A percentile compares a stretch with the other conserved stretches of the same genome.
These are phyloP conservation scores for Catharanthus roseus DNA, from an alignment of 257 asterid species.

Conservation along the genomic window DNA sequence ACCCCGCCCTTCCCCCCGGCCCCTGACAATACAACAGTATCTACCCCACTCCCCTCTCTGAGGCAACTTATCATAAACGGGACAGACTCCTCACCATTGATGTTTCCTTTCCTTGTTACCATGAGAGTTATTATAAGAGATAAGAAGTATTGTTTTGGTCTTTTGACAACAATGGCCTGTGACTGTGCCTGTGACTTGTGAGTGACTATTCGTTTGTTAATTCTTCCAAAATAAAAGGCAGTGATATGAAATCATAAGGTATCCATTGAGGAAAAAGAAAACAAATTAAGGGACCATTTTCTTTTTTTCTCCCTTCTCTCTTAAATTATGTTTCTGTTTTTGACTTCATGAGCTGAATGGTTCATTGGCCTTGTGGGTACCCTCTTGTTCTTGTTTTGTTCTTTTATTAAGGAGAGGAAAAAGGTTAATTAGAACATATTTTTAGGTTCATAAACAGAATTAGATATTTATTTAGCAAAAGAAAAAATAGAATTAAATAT, in stretches of 20 bases:
- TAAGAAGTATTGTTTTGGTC: constrained; percentile 3
- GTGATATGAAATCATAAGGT: constrained; percentile 1
- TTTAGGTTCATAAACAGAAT: too few species aligned
- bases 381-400: neutral
- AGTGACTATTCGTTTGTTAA: neutral
- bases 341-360: constrained; percentile 8
- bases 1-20: too few species aligned
- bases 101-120: too few species aligned
- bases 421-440: neutral
- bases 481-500: too few species aligned
- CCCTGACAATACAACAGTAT: constrained; percentile 28
- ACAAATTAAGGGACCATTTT: neutral
- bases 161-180: constrained; percentile 1
- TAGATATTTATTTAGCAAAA: too few species aligned
- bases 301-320: neutral
- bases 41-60: constrained; percentile 24
- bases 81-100: too few species aligned
- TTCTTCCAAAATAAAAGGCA: constrained; percentile 15
- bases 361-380: constrained; percentile 3
- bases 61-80: constrained; percentile 19
- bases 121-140: constrained; percentile 1
- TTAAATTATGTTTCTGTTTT: constrained; percentile 2
- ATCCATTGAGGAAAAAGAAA: neutral
- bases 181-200: constrained; percentile 7
- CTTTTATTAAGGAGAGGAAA: neutral